Percentiles rank a stretch among this genome's conserved stretches.
Conservation (phyloP, 768 basidiomycete genomes). For the Piloderma croceum region DNA sequence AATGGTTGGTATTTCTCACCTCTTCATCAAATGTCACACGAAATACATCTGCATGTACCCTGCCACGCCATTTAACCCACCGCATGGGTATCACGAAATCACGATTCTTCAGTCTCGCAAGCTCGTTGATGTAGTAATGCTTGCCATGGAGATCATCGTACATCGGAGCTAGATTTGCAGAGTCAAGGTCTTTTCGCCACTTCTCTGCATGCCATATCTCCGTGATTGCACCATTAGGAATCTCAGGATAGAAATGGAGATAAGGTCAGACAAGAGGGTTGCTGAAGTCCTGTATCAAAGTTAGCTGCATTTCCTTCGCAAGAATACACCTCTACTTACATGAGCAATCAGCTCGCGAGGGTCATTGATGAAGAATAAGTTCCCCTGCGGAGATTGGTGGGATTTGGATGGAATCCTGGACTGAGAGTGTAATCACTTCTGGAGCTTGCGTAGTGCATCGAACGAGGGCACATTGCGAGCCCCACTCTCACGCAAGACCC, state of each 20-base stretch:
- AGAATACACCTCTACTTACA: too few relatives aligned
- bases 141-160: background rate
- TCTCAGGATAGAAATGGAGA: constrained; percentile 26
- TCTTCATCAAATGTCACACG: background rate
- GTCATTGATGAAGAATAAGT: constrained; percentile 9
- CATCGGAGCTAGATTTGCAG: constrained; percentile 4
- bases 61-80: constrained; percentile 1
- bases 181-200: constrained; percentile 15
- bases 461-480: constrained; percentile 7
- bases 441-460: background rate
- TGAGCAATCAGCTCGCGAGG: constrained; percentile 9
- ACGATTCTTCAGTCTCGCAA: background rate
- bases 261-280: constrained; percentile 23
- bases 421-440: constrained; percentile 5
- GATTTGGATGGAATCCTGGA: constrained; percentile 13
- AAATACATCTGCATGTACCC: constrained; percentile 1
- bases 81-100: constrained; percentile 4
- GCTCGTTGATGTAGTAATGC: constrained; percentile 8
- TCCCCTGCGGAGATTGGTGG: constrained; percentile 4
- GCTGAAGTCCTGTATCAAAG: constrained; percentile 32
- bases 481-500: constrained; percentile 4
- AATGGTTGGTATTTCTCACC: too few relatives aligned
- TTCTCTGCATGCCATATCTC: constrained; percentile 29
- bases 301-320: too few relatives aligned
- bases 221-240: constrained; percentile 21